Evolutionary conservation across 2,329 filamentous ascomycete species (phyloP), one percentile per base, ranked within the genome.

Genomic region (Ilyonectria sp.): DNA sequence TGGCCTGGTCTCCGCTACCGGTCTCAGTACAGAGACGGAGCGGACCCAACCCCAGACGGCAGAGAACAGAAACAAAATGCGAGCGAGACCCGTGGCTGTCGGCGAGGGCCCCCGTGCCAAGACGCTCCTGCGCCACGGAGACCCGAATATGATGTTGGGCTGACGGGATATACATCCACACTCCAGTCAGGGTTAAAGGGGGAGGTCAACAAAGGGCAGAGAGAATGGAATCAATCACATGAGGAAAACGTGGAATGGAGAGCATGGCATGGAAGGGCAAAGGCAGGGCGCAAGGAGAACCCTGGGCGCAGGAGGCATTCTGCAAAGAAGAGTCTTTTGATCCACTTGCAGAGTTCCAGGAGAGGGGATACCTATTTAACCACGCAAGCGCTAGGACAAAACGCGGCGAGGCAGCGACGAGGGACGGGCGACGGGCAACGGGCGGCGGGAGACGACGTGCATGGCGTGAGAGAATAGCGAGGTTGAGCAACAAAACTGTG

Each of bases 81-180:
- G 54, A 31, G 46, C 55, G 33, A 50, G 56, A 43, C 46, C 60
- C 67, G 68, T 70, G 54, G 47, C 37, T 56, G 63, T 65, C 61
- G 49, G 62, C 60, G 62, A 69, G 65, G 60, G 57, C 47, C 50
- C 35, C 50, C 43, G 43, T 46, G 54, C 50, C 63, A 37, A 58
- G 61, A 40, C 49, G 62, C 54, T 56, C 44, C 31, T 56, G 63
- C 53, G 37, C 55, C 64, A 47, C 57, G 52, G 68, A 61, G 58
- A 52, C 60, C 55, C 70, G 69, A 58, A 60, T 60, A 59, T 58
- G 66, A 44, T 53, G 66, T 31, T 43, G 69, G 54, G 58, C 37
- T 43, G 59, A 43, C 43, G 77, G 76, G 60, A 80, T 80, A 77
- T 80, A 77, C 78, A 80, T 80, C 63, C 70, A 73, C 69, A 60